phyloP scores from a whole-genome alignment of 805 yeast genomes.

The Tetrapisispora iriomotensis region DNA sequence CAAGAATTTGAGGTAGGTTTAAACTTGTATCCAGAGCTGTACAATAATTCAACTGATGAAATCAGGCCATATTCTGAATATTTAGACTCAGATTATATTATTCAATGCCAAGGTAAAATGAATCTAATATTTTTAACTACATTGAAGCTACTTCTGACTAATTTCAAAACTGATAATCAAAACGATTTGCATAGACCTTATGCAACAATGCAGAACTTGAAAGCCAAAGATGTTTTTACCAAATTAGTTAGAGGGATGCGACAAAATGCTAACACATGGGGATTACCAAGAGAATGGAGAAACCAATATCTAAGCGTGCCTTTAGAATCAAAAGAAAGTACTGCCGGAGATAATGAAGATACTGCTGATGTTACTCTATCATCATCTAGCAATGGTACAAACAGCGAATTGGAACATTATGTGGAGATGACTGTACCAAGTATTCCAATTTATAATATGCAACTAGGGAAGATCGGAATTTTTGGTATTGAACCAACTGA shows the following conservation, averaged over 20 bases:
- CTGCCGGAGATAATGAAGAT: neutral
- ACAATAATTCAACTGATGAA: neutral
- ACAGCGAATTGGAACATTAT: neutral
- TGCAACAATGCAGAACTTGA: constrained; percentile 5
- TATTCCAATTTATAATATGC: neutral
- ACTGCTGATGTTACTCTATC: neutral
- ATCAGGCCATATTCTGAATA: constrained; percentile 6
- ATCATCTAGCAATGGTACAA: neutral
- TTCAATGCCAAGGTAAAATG: constrained; percentile 20
- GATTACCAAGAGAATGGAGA: constrained; percentile 26
- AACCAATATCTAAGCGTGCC: no score
- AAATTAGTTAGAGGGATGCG: constrained; percentile 17
- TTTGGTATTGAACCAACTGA: constrained; percentile 19
- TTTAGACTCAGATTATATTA: constrained; percentile 12
- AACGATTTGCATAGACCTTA: constrained; percentile 9
- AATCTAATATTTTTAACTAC: constrained; percentile 19
- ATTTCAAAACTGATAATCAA: constrained; percentile 9
- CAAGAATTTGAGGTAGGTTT: constrained; percentile 27
- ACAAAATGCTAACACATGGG: constrained; percentile 18
- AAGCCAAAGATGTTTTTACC: constrained; percentile 15
- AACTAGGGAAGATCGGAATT: constrained; percentile 19
- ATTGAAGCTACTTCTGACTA: constrained; percentile 17
- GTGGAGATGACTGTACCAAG: neutral
- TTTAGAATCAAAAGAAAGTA: neutral
- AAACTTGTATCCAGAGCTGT: constrained; percentile 12